Base-by-base conservation (phyloP, 495 filamentous ascomycete species). In the Penicillium verhagenii region DNA sequence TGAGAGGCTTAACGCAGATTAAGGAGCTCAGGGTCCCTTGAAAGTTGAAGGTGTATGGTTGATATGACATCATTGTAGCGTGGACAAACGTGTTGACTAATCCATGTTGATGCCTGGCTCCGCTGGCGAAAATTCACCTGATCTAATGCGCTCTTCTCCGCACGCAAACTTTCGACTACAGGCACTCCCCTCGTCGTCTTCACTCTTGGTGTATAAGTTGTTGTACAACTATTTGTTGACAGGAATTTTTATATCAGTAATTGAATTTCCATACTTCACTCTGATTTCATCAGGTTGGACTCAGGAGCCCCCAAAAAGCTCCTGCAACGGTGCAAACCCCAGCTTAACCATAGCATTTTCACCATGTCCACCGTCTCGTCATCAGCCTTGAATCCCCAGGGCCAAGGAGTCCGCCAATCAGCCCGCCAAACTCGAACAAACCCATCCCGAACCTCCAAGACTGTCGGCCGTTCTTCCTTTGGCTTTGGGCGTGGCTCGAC, bases 381-480 rank as follows among this genome's bases (percentile, higher is more conserved):
- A 39, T 63, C 69, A 26, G 54, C 59, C 55, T 37, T 65, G 24
- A 73, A 73, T 54, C 57, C 67, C 42, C 68, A 72, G 55, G 64
- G 60, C 47, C 61, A 63, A 47, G 67, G 59, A 45, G 61, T 74
- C 47, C 79, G 82, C 25, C 81, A 82, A 60, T 80, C 82, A 18
- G 67, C 78, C 24, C 81, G 83, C 46, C 80, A 83, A 56, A 84
- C 80, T 47, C 81, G 85, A 26, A 82, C 82, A 39, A 86, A 82
- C 54, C 79, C 85, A 39, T 76, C 79, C 11, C 78, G 84, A 51
- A 84, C 74, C 8, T 80, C 73, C 68, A 84, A 77, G 69, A 85
- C 79, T 50, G 75, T 74, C 16, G 76, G 75, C 19, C 74, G 76
- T 54, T 78, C 80, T 50, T 78, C 74, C 45, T 77, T 72, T 49